Percentiles rank a stretch among this genome's conserved stretches.
These are phyloP conservation scores for Syzygium grande DNA, from an alignment of 345 rosid genomes.

Conservation along the genomic window DNA sequence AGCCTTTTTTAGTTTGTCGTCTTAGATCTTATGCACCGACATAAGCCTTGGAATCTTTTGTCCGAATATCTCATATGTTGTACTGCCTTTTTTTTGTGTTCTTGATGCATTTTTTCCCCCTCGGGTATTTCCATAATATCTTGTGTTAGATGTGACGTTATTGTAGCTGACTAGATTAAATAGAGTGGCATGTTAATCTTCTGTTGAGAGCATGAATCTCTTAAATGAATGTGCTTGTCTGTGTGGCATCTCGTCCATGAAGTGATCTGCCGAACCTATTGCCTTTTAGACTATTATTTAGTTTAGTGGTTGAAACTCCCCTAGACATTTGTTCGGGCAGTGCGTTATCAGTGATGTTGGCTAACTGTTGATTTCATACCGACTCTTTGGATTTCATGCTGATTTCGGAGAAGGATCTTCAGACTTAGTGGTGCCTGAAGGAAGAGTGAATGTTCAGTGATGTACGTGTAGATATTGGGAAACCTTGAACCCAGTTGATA, in stretches of 20 bases:
- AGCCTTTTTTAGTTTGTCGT: neutral
- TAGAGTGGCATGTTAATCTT: neutral
- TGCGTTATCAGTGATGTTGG: neutral
- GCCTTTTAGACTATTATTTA: neutral
- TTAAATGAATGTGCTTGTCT: neutral
- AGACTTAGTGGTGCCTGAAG: neutral
- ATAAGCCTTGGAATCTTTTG: neutral
- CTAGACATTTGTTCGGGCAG: neutral
- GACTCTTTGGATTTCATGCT: neutral
- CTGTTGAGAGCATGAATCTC: neutral
- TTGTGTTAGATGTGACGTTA: neutral
- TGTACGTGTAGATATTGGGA: neutral
- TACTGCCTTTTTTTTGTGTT: neutral
- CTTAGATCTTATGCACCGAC: neutral
- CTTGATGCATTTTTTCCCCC: neutral
- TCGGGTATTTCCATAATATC: neutral
- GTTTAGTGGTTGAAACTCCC: neutral
- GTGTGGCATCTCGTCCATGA: neutral
- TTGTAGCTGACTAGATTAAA: neutral
- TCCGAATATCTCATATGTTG: neutral
- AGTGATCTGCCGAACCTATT: neutral
- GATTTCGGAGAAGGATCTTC: neutral
- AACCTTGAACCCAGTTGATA: neutral
- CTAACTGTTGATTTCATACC: neutral
- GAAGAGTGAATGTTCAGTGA: neutral